phyloP scores from a whole-genome alignment of 2,329 filamentous ascomycete species.

The Fusarium sp. region DNA sequence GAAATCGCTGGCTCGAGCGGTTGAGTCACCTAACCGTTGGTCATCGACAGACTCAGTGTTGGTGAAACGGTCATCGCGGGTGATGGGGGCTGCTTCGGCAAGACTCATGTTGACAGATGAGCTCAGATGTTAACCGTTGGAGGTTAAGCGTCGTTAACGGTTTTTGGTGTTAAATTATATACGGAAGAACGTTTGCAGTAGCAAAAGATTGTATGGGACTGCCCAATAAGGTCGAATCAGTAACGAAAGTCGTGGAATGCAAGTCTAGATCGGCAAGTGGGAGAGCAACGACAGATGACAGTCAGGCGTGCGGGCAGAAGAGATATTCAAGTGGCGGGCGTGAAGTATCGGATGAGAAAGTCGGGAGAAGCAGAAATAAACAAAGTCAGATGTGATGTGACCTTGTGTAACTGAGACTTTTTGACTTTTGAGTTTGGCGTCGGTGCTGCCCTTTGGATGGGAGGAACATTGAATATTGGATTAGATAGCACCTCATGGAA shows the following conservation, averaged over 20 bases:
- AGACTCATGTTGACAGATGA: constrained; percentile 42
- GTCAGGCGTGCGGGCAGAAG: not conserved
- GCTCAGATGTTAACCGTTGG: not conserved
- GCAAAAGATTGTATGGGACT: constrained; percentile 15
- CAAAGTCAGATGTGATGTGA: constrained; percentile 18
- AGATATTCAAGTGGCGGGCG: not conserved
- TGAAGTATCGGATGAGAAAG: not conserved
- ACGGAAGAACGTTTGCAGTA: not conserved
- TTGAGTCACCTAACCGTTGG: constrained; percentile 43
- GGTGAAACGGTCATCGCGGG: constrained; percentile 27
- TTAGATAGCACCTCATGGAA: constrained; percentile 18
- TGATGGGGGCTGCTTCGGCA: constrained; percentile 38
- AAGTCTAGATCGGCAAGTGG: constrained; percentile 21
- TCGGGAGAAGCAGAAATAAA: not conserved
- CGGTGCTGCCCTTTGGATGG: constrained; percentile 23
- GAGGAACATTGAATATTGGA: constrained; percentile 40
- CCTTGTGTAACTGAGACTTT: constrained; percentile 34
- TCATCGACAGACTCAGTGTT: constrained; percentile 38
- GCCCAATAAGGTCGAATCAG: constrained; percentile 19
- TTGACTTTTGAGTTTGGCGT: not conserved
- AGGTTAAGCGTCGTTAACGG: not conserved
- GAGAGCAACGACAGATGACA: constrained; percentile 14
- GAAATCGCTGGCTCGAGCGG: constrained; percentile 50
- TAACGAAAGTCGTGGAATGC: constrained; percentile 25
- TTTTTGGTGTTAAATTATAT: not conserved